These are phyloP conservation scores for Millerozyma acaciae DNA, from an alignment of 805 yeast genomes.

Conservation along the genomic window DNA sequence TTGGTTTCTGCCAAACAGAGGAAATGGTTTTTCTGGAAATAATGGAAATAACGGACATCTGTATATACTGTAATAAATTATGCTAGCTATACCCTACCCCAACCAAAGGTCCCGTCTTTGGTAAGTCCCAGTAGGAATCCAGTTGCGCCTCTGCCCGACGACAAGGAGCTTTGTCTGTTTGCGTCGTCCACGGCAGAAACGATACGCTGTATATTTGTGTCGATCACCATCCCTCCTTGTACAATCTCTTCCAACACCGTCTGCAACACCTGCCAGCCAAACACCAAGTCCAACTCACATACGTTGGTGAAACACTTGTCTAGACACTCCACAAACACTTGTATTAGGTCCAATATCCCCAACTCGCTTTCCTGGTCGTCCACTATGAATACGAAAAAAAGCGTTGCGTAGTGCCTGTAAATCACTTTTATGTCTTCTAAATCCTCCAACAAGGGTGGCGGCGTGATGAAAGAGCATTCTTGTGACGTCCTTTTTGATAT, in stretches of 20 bases:
- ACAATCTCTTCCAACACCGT: conserved; percentile 88
- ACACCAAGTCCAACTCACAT: conserved; percentile 93
- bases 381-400: conserved; percentile 93
- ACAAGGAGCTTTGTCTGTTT: conserved; percentile 43
- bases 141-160: conserved; percentile 13
- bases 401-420: conserved; percentile 89
- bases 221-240: conserved; percentile 98
- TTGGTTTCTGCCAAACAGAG: conserved; percentile 21
- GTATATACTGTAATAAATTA: conserved; percentile 1
- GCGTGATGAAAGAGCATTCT: conserved; percentile 86
- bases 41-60: conserved; percentile 1
- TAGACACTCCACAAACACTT: conserved; percentile 92
- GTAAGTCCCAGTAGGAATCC: conserved; percentile 23
- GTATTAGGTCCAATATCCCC: conserved; percentile 90
- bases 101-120: conserved; percentile 24
- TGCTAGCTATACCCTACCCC: conserved; percentile 16
- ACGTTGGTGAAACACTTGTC: conserved; percentile 93
- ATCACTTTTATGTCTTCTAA: conserved; percentile 80
- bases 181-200: conserved; percentile 81
- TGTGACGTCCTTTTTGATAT: conserved; percentile 65
- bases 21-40: conserved; percentile 16
- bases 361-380: conserved; percentile 94
- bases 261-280: conserved; percentile 96
- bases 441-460: conserved; percentile 75
- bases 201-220: conserved; percentile 76